Conservation (phyloP, 306 rosid genomes). For the Betula pendula region DNA sequence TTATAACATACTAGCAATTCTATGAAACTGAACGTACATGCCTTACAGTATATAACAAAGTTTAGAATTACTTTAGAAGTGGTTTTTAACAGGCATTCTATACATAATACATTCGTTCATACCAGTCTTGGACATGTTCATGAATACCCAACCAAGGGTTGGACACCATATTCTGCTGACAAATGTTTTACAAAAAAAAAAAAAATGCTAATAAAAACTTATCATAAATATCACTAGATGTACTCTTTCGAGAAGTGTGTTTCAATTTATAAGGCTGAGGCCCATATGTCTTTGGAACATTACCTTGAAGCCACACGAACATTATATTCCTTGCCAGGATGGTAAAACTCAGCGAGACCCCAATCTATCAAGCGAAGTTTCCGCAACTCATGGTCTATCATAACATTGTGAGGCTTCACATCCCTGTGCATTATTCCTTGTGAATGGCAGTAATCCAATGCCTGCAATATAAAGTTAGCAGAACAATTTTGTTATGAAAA, state of each 20-base stretch:
- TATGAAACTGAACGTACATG: neutral
- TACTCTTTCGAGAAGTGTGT: neutral
- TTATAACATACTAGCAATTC: neutral
- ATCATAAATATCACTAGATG: neutral
- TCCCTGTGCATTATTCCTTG: constrained; percentile 95
- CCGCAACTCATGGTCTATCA: constrained; percentile 87
- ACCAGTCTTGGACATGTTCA: neutral
- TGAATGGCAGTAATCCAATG: constrained; percentile 88
- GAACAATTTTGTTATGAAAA: constrained; percentile 22
- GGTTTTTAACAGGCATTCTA: neutral
- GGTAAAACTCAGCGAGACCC: constrained; percentile 94
- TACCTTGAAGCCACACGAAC: constrained; percentile 94
- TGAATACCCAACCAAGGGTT: neutral
- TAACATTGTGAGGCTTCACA: constrained; percentile 90
- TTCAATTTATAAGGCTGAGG: neutral
- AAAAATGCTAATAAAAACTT: neutral
- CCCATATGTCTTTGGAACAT: neutral
- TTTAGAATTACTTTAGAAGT: neutral
- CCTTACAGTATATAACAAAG: neutral
- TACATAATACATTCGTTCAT: neutral
- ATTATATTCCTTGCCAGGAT: constrained; percentile 87
- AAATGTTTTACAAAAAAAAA: neutral
- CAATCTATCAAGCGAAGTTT: constrained; percentile 91
- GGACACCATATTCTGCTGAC: neutral
- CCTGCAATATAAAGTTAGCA: constrained; percentile 46